Percentiles rank a stretch among this genome's conserved stretches.
Conservation (phyloP, 2,329 filamentous ascomycete genomes). For the Aspergillus oerlinghausenensis region DNA sequence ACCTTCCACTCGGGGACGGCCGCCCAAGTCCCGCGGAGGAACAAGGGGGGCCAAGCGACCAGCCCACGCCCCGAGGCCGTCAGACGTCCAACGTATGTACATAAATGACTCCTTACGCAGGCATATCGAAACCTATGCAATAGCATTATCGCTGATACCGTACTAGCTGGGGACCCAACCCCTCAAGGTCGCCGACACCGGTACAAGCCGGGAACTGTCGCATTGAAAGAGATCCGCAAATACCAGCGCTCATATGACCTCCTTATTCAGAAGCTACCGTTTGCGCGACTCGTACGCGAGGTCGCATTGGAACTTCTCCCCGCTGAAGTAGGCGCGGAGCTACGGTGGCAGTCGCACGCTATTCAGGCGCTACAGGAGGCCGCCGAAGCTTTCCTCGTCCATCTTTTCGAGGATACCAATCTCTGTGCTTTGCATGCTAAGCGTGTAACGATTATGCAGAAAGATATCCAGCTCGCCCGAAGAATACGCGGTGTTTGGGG, state of each 20-base stretch:
- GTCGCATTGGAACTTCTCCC: slow-evolving; percentile 55
- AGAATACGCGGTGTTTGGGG: slow-evolving; percentile 75
- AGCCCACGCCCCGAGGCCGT: slow-evolving; percentile 18
- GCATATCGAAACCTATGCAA: not conserved
- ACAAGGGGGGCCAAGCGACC: slow-evolving; percentile 18
- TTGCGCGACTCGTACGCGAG: slow-evolving; percentile 48
- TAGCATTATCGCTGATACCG: slow-evolving; percentile 8
- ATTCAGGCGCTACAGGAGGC: slow-evolving; percentile 92
- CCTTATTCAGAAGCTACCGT: slow-evolving; percentile 60
- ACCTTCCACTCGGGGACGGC: slow-evolving; percentile 7
- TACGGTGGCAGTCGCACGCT: slow-evolving; percentile 95
- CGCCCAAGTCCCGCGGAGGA: slow-evolving; percentile 15
- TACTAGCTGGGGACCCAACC: slow-evolving; percentile 66
- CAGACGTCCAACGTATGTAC: slow-evolving; percentile 37
- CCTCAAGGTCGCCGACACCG: slow-evolving; percentile 58
- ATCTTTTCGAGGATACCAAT: slow-evolving; percentile 95
- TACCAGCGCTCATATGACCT: slow-evolving; percentile 90
- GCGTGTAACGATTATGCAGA: slow-evolving; percentile 94
- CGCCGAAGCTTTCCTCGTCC: slow-evolving; percentile 91
- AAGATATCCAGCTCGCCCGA: slow-evolving; percentile 90
- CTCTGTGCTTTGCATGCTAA: slow-evolving; percentile 96
- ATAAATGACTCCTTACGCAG: not conserved
- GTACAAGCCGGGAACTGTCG: slow-evolving; percentile 75
- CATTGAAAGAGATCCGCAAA: slow-evolving; percentile 83
- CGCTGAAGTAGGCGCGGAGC: slow-evolving; percentile 57